Conservation (phyloP, 345 rosid species). For the Euphorbia pulcherrima region DNA sequence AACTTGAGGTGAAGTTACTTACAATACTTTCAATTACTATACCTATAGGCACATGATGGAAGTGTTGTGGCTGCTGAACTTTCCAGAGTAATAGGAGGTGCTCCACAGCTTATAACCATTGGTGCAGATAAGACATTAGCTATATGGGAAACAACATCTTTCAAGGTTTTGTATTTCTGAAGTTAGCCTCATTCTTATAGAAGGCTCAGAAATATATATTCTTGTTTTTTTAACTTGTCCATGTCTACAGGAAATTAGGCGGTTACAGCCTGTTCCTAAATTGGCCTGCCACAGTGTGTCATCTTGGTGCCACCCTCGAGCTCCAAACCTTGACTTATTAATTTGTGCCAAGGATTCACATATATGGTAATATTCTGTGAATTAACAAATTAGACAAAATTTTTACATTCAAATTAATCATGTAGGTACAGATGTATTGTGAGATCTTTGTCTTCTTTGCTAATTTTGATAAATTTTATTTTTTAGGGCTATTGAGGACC, state of each 20-base stretch:
- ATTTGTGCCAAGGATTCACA: slow-evolving; percentile 97
- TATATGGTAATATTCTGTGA: slow-evolving; percentile 57
- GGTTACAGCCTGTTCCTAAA: slow-evolving; percentile 93
- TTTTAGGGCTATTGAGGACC: slow-evolving; percentile 96
- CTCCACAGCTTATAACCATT: slow-evolving; percentile 92
- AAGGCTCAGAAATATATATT: slow-evolving; percentile 8
- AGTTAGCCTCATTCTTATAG: slow-evolving; percentile 2
- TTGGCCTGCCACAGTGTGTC: slow-evolving; percentile 96
- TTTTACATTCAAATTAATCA: too few relatives aligned
- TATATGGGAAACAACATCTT: slow-evolving; percentile 96
- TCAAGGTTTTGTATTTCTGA: slow-evolving; percentile 55
- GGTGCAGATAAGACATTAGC: slow-evolving; percentile 98
- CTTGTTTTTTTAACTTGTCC: not conserved
- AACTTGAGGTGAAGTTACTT: not conserved
- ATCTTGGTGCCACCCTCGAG: slow-evolving; percentile 99
- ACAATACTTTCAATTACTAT: slow-evolving; percentile 1
- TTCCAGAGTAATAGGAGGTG: slow-evolving; percentile 89
- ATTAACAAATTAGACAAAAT: not conserved
- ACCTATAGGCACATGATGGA: slow-evolving; percentile 93
- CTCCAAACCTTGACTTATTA: slow-evolving; percentile 94
- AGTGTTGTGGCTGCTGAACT: slow-evolving; percentile 94
- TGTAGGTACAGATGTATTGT: not conserved
- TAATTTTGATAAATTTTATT: not conserved
- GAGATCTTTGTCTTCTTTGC: not conserved
- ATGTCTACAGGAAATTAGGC: slow-evolving; percentile 67